Percentiles rank a stretch among this genome's conserved stretches.
These are phyloP conservation scores for Malassezia cuniculi DNA, from an alignment of 1,284 basidiomycete species.

Conservation along the genomic window DNA sequence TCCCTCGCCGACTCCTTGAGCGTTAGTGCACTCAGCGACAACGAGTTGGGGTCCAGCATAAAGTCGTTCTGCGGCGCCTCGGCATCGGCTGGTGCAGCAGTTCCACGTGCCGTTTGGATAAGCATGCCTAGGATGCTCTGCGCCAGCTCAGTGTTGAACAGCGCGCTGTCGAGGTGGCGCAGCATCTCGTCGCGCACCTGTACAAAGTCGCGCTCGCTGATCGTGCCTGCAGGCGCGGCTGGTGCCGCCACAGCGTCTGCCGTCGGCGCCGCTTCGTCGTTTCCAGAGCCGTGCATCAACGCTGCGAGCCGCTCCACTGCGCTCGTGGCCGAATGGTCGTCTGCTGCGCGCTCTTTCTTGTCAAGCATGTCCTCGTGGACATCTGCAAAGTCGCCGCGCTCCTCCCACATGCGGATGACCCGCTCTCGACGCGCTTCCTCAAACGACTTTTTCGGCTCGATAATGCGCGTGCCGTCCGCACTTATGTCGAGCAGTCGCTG, in stretches of 20 bases:
- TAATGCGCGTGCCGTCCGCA: slow-evolving; percentile 4
- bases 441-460: not conserved
- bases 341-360: not conserved
- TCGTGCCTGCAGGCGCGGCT: slow-evolving; percentile 16
- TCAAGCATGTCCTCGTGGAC: slow-evolving; percentile 11
- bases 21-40: slow-evolving; percentile 7
- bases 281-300: no score
- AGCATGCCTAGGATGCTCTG: slow-evolving; percentile 31
- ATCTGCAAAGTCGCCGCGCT: slow-evolving; percentile 29
- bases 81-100: not conserved
- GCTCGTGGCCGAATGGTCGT: not conserved
- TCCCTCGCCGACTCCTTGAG: slow-evolving; percentile 10
- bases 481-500: slow-evolving; percentile 9
- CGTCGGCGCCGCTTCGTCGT: no score
- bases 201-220: slow-evolving; percentile 26
- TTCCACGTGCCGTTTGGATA: slow-evolving; percentile 13
- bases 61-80: slow-evolving; percentile 10
- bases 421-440: slow-evolving; percentile 7
- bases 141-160: slow-evolving; percentile 30
- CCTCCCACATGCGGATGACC: slow-evolving; percentile 24
- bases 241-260: not conserved
- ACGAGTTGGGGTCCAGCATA: slow-evolving; percentile 10
- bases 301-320: not conserved
- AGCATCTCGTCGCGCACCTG: slow-evolving; percentile 21
- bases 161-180: slow-evolving; percentile 22